Conservation (phyloP, 139 green algal genomes). For the Haematococcus lacustris region DNA sequence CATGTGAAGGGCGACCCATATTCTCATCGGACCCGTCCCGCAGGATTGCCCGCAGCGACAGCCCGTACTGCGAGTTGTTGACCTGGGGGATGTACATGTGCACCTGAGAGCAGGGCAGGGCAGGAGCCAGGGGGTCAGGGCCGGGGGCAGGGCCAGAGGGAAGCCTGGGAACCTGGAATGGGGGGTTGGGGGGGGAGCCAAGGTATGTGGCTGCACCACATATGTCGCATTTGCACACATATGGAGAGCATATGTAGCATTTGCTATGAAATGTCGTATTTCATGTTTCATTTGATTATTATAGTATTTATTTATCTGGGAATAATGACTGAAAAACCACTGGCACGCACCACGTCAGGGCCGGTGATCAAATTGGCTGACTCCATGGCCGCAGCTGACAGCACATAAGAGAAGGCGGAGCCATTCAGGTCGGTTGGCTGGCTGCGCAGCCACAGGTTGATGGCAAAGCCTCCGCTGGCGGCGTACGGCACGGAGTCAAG, state of each 20-base stretch:
- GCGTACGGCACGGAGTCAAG: neutral
- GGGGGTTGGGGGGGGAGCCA: too few relatives aligned
- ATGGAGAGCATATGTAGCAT: too few relatives aligned
- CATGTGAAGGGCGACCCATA: constrained; percentile 6
- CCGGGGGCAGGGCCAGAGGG: too few relatives aligned
- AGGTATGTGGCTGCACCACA: too few relatives aligned
- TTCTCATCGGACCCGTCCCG: constrained; percentile 39
- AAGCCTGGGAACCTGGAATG: too few relatives aligned
- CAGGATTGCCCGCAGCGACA: constrained; percentile 29
- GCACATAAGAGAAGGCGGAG: neutral
- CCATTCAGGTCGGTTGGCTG: neutral
- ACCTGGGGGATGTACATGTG: constrained; percentile 38
- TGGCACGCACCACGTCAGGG: neutral
- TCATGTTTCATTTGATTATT: too few relatives aligned
- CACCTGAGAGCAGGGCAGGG: too few relatives aligned
- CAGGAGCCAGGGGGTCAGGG: too few relatives aligned
- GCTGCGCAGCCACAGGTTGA: neutral
- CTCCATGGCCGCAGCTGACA: neutral
- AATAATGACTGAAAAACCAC: too few relatives aligned
- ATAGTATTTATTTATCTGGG: too few relatives aligned
- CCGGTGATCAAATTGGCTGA: neutral
- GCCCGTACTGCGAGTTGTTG: constrained; percentile 7
- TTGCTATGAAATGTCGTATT: too few relatives aligned
- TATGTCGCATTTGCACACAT: too few relatives aligned
- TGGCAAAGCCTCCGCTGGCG: neutral